Base-by-base conservation (phyloP, 768 basidiomycete species). In the Suillus cothurnatus region DNA sequence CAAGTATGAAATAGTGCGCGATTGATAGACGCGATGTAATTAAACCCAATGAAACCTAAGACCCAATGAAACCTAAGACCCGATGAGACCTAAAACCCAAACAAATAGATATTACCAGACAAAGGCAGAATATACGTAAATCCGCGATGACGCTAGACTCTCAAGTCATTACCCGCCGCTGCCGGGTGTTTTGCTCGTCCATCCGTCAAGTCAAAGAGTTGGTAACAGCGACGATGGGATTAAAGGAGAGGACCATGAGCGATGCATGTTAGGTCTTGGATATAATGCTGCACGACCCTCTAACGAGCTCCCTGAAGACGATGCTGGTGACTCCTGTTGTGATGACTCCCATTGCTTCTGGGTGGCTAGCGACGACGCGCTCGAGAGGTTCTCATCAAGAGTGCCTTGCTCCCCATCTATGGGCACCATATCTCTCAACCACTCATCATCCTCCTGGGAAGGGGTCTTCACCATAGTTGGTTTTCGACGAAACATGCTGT, bases 371-470 rank as follows among this genome's bases (percentile, higher is more conserved):
- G 19, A 11, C 28, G 39, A 14, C 19, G 2, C 19, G 38, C 57
- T 39, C 23, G 6, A 43, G 12, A 21, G 8, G 6, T 26, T n/a
- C 38, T 36, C 39, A 31, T 56, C 59, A n/a, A 19, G 21, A 14
- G 38, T 26, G 41, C 23, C 19, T 65, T 28, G 66, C 7, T 32
- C 47, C 28, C 31, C 61, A 66, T 70, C 53, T 52, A 70, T 49
- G 11, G 88, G 88, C 2, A 88, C 78, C 68, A 87, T 88, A 78
- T 89, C 88, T 74, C 85, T 81, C 62, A 89, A 77, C 88, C 88
- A 89, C 67, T 78, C 78, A 69, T 89, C 84, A 66, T 87, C 85
- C 69, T 80, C 81, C 57, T 82, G 79, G 58, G 80, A 83, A 21
- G 85, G 85, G 12, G 77, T 70, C 45, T 69, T 78, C 19, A 78